Evolutionary conservation across 2,329 filamentous ascomycete species (phyloP).

Genomic region (Calonectria fujianensis): DNA sequence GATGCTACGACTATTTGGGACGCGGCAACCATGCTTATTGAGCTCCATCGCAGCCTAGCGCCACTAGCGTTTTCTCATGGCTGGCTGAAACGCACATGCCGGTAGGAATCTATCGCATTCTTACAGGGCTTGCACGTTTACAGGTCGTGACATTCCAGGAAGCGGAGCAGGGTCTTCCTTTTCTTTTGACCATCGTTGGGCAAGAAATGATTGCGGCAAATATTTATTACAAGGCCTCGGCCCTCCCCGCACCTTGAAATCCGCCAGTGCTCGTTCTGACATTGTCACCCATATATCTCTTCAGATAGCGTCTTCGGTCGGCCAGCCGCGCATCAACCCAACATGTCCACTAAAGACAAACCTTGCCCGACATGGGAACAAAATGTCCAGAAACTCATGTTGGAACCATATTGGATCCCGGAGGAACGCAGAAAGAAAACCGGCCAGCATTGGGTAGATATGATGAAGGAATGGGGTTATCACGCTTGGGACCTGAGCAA

Average conservation of each 20-base stretch:
- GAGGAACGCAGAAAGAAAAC: not conserved
- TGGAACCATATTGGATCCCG: conserved; percentile 30
- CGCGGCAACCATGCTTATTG: not conserved
- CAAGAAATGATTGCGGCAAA: not conserved
- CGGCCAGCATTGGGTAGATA: conserved; percentile 6
- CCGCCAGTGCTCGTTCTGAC: not conserved
- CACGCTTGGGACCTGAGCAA: conserved; percentile 20
- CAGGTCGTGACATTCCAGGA: not conserved
- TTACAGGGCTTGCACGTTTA: not conserved
- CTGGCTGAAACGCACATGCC: not conserved
- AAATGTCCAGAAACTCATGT: conserved; percentile 17
- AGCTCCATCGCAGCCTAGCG: not conserved
- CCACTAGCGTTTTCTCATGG: conserved; percentile 2
- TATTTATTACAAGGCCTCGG: not conserved
- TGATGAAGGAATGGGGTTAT: conserved; percentile 21
- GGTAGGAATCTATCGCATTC: not conserved
- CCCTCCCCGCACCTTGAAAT: too few relatives aligned
- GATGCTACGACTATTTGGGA: not conserved
- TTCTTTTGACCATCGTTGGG: not conserved
- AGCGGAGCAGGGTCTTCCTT: not conserved
- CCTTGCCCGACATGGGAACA: conserved; percentile 29
- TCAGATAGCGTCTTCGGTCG: not conserved
- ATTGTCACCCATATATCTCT: not conserved
- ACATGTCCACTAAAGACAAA: not conserved
- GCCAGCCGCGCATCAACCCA: not conserved